phyloP scores from a whole-genome alignment of 495 filamentous ascomycete species.

The Cercophora sp. region DNA sequence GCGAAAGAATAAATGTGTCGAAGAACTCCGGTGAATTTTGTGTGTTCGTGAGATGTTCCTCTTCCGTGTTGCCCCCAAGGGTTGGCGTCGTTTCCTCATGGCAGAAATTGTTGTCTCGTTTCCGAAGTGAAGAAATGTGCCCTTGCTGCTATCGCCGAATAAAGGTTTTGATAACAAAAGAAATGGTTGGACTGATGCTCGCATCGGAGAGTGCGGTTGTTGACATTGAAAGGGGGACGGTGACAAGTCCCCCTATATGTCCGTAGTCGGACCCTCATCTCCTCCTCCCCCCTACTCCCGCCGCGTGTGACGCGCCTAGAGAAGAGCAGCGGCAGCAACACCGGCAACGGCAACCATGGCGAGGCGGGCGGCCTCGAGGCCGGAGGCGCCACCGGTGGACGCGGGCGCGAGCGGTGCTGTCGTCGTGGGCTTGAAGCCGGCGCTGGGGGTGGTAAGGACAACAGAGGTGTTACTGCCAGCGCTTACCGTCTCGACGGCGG shows the following conservation, averaged over 20 bases:
- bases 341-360: conserved; percentile 43
- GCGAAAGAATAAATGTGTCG: too few relatives aligned
- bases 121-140: conserved; percentile 1
- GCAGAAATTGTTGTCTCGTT: conserved; percentile 9
- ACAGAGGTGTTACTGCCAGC: conserved; percentile 31
- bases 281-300: conserved; percentile 7
- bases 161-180: conserved; percentile 33
- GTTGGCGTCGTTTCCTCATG: conserved; percentile 1
- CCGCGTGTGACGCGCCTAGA: conserved; percentile 28
- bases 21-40: too few relatives aligned
- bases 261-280: neutral
- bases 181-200: conserved; percentile 41
- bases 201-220: conserved; percentile 40
- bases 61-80: neutral
- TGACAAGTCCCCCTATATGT: neutral
- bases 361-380: conserved; percentile 33
- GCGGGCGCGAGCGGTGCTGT: conserved; percentile 16
- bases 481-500: conserved; percentile 47
- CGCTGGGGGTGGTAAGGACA: conserved; percentile 23
- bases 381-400: conserved; percentile 29
- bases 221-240: conserved; percentile 7
- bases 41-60: too few relatives aligned
- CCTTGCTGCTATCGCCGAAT: too few relatives aligned
- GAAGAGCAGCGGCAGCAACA: conserved; percentile 41
- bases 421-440: conserved; percentile 21